phyloP scores from a whole-genome alignment of 805 yeast genomes.

The Kuraishia capsulata region DNA sequence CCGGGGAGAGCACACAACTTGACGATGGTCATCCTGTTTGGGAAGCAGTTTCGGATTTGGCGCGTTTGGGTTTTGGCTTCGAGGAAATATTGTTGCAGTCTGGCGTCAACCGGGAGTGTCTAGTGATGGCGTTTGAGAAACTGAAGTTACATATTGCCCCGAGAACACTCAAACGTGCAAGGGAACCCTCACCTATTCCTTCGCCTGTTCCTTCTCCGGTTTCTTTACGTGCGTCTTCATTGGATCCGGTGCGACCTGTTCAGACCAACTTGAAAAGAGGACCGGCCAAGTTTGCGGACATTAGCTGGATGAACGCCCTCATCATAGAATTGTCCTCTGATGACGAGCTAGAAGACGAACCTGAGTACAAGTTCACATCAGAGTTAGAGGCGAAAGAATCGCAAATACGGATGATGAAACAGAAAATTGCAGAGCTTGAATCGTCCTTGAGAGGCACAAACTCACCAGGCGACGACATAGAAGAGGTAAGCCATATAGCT shows the following conservation, averaged over 20 bases:
- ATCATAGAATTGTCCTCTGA: slow-evolving; percentile 10
- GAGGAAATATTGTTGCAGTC: slow-evolving; percentile 7
- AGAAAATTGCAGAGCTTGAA: slow-evolving; percentile 9
- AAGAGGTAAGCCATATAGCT: too few species aligned
- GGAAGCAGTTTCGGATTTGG: slow-evolving; percentile 14
- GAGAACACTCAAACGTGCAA: too few species aligned
- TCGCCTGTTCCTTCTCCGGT: too few species aligned
- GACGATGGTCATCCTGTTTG: slow-evolving; percentile 11
- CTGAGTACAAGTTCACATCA: slow-evolving; percentile 2
- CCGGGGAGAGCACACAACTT: too few species aligned
- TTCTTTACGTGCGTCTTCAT: too few species aligned
- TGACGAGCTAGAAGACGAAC: slow-evolving; percentile 3
- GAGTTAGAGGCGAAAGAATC: slow-evolving; percentile 8
- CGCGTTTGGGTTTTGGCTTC: slow-evolving; percentile 12
- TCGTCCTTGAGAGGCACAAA: not conserved
- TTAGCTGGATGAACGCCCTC: slow-evolving; percentile 10
- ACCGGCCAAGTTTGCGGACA: slow-evolving; percentile 9
- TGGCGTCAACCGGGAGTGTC: not conserved
- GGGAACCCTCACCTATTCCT: too few species aligned
- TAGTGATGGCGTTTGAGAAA: not conserved
- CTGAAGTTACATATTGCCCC: not conserved
- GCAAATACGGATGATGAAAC: slow-evolving; percentile 11
- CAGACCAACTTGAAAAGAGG: too few species aligned
- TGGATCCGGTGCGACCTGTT: too few species aligned
- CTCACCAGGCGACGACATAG: not conserved